A percentile compares a stretch with the other conserved stretches of the same genome.
Conservation (phyloP, 2,329 filamentous ascomycete genomes). For the Aspergillus luchuensis region DNA sequence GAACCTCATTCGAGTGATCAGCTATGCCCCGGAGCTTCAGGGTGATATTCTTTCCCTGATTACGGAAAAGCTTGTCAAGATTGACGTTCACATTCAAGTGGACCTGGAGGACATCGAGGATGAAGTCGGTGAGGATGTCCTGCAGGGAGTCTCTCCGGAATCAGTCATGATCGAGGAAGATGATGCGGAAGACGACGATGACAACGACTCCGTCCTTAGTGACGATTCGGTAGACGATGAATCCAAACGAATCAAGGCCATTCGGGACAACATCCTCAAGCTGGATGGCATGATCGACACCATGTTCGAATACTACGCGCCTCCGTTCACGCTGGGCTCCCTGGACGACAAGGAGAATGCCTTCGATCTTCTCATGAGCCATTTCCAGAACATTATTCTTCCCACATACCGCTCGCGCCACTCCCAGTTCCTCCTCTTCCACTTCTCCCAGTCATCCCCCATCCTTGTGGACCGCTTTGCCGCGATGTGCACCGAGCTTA, state of each 20-base stretch:
- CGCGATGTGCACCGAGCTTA: constrained; percentile 71
- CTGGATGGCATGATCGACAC: constrained; percentile 88
- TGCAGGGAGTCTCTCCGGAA: constrained; percentile 51
- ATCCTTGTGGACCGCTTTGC: constrained; percentile 80
- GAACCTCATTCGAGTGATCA: constrained; percentile 75
- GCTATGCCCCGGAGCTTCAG: constrained; percentile 76
- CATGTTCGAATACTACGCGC: constrained; percentile 80
- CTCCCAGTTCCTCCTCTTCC: constrained; percentile 93
- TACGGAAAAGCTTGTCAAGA: constrained; percentile 83
- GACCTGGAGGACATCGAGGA: constrained; percentile 93
- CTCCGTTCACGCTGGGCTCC: constrained; percentile 69
- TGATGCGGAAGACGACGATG: constrained; percentile 60
- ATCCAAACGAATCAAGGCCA: constrained; percentile 60
- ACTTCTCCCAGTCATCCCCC: constrained; percentile 83
- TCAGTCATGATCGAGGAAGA: constrained; percentile 37
- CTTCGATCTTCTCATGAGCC: constrained; percentile 77
- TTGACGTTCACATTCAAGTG: constrained; percentile 92
- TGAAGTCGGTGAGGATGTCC: constrained; percentile 70
- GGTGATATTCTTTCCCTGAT: constrained; percentile 81
- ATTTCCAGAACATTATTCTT: constrained; percentile 85
- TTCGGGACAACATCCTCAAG: constrained; percentile 84
- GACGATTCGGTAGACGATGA: constrained; percentile 59
- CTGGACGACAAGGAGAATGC: constrained; percentile 69
- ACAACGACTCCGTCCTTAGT: constrained; percentile 62
- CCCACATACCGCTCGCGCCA: constrained; percentile 90